Base-by-base conservation (phyloP, 352 stramenopile species). In the Ophiocytium majus region DNA sequence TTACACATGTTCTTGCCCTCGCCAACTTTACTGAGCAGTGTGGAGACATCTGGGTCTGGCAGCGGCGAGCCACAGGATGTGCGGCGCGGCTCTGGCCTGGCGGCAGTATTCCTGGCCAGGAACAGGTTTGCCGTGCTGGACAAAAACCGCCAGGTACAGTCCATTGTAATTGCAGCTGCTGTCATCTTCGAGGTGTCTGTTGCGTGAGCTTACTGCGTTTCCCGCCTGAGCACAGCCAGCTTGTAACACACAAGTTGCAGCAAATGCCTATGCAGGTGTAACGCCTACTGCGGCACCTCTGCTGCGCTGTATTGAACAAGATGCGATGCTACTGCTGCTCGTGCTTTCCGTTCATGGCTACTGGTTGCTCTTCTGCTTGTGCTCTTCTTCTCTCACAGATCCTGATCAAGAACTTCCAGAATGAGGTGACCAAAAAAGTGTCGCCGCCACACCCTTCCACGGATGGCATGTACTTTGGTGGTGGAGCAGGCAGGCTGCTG, bases 361-460 rank as follows among this genome's bases (percentile, higher is more conserved):
- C n/a, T n/a, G n/a, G n/a, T n/a, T n/a, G n/a, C n/a, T n/a, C 43
- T 57, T 14, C 43, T 57, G 43, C 43, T 57, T 57, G 5, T 57
- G 43, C 5, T 5, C 43, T 57, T 5, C n/a, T n/a, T n/a, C n/a
- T 80, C 74, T 34, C 37, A 66, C 90, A 98, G 90, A 98, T 99
- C 90, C 91, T 98, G 50, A 97, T 99, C 86, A 99, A 99, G 91
- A 99, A 99, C 91, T 94, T 99, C 81, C 94, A 98, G 88, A 99
- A 99, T 90, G 95, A 99, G 90, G 97, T 98, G 32, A 98, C 95
- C 34, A 99, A 99, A 91, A 96, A 96, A 89, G 95, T 99, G 76
- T 92, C 94, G 63, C 94, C 96, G n/a, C 97, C 97, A 0, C 94
- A 98, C 50, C 94, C 95, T 49, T 98, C 93, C 79, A 94, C 97